Evolutionary conservation across 108 stramenopile genomes (phyloP).

Genomic region (Seminavis robusta): DNA sequence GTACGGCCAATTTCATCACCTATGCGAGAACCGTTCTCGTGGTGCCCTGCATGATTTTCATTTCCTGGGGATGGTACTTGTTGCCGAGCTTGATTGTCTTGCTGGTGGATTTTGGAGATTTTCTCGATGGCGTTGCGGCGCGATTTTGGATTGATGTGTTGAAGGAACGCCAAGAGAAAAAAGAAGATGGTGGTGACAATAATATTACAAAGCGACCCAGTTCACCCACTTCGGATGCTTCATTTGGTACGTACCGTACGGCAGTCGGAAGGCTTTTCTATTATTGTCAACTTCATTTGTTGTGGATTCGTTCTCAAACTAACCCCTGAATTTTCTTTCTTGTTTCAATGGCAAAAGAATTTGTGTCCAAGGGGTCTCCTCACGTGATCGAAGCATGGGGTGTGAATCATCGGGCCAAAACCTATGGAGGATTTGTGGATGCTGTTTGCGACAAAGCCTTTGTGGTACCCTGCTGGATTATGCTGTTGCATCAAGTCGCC

Average conservation of each 20-base stretch:
- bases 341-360: conserved; percentile 21
- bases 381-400: conserved; percentile 31
- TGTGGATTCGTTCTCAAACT: too few species aligned
- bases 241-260: conserved; percentile 25
- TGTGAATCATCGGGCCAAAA: conserved; percentile 15
- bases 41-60: conserved; percentile 31
- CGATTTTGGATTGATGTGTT: conserved; percentile 41
- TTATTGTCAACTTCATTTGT: neutral
- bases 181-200: conserved; percentile 5
- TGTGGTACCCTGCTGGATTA: conserved; percentile 55
- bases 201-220: conserved; percentile 3
- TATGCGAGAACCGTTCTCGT: conserved; percentile 36
- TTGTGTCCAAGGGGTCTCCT: conserved; percentile 42
- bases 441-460: conserved; percentile 59
- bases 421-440: conserved; percentile 55
- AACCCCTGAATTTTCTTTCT: neutral
- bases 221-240: conserved; percentile 33
- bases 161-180: conserved; percentile 14
- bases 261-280: too few species aligned
- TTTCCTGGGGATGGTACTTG: conserved; percentile 24
- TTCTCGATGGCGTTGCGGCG: conserved; percentile 51
- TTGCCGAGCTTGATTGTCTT: conserved; percentile 36
- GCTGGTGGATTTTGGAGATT: conserved; percentile 62
- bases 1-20: conserved; percentile 51
- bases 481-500: conserved; percentile 22